Evolutionary conservation across 768 basidiomycete species (phyloP).

Genomic region (Pleurotus ostreatus): DNA sequence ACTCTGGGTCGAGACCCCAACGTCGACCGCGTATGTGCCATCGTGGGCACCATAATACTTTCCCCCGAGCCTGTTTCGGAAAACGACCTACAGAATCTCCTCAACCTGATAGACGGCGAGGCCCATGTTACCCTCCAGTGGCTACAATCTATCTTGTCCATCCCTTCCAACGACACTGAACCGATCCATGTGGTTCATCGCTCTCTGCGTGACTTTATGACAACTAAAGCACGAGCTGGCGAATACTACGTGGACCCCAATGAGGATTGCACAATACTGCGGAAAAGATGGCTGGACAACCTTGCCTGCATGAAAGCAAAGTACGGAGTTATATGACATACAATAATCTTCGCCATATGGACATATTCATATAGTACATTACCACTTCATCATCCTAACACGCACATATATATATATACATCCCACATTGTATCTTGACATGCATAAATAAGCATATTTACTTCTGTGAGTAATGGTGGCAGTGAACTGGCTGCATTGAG

Average conservation of each 20-base stretch:
- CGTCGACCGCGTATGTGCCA: not conserved
- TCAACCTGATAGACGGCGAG: not conserved
- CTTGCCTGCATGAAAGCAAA: too few species aligned
- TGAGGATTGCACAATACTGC: not conserved
- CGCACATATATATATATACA: too few species aligned
- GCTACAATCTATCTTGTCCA: not conserved
- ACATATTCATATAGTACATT: too few species aligned
- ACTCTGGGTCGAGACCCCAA: not conserved
- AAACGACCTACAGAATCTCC: not conserved
- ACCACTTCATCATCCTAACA: too few species aligned
- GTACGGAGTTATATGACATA: too few species aligned
- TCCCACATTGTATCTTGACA: too few species aligned
- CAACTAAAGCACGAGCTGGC: not conserved
- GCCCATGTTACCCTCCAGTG: not conserved
- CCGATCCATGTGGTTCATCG: not conserved
- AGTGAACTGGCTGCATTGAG: too few species aligned
- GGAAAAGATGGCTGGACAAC: too few species aligned
- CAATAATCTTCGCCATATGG: too few species aligned
- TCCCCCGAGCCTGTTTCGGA: not conserved
- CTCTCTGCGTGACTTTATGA: not conserved
- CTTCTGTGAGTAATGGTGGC: too few species aligned
- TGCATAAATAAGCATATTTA: too few species aligned
- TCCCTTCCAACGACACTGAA: not conserved
- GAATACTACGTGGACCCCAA: conserved; percentile 3
- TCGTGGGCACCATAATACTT: not conserved